Percentiles rank a stretch among this genome's conserved stretches.
These are phyloP conservation scores for Microbotryum silenes-acaulis DNA, from an alignment of 1,284 basidiomycete genomes.

Conservation along the genomic window DNA sequence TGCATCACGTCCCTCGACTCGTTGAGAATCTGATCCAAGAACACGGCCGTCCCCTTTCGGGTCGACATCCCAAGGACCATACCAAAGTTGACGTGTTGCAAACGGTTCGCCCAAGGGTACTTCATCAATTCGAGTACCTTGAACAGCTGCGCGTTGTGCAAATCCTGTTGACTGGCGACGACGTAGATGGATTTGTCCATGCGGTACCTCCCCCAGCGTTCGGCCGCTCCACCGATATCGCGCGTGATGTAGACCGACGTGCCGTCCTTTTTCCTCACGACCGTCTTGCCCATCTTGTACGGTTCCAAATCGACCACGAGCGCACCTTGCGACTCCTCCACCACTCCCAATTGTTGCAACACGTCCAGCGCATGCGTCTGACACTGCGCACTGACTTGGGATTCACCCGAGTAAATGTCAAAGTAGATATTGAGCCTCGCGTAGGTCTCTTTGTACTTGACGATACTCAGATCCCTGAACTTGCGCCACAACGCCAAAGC, in stretches of 20 bases:
- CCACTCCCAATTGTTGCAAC: conserved; percentile 51
- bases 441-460: conserved; percentile 87
- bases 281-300: conserved; percentile 83
- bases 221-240: conserved; percentile 87
- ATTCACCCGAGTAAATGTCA: conserved; percentile 91
- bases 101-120: conserved; percentile 70
- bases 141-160: conserved; percentile 90
- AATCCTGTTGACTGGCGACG: conserved; percentile 67
- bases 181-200: conserved; percentile 89
- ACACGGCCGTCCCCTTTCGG: conserved; percentile 90
- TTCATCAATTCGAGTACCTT: conserved; percentile 88
- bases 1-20: conserved; percentile 89
- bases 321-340: conserved; percentile 53
- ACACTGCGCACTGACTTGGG: conserved; percentile 69
- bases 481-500: conserved; percentile 82
- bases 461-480: conserved; percentile 87
- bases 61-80: conserved; percentile 95
- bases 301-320: conserved; percentile 75
- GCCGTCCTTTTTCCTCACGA: conserved; percentile 88
- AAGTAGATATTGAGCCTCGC: conserved; percentile 84
- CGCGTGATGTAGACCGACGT: conserved; percentile 98
- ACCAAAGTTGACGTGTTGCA: conserved; percentile 71
- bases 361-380: conserved; percentile 62
- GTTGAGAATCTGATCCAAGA: conserved; percentile 87
- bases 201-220: conserved; percentile 83